Evolutionary conservation across 768 basidiomycete genomes (phyloP).

Genomic region (Cubamyces sp.): DNA sequence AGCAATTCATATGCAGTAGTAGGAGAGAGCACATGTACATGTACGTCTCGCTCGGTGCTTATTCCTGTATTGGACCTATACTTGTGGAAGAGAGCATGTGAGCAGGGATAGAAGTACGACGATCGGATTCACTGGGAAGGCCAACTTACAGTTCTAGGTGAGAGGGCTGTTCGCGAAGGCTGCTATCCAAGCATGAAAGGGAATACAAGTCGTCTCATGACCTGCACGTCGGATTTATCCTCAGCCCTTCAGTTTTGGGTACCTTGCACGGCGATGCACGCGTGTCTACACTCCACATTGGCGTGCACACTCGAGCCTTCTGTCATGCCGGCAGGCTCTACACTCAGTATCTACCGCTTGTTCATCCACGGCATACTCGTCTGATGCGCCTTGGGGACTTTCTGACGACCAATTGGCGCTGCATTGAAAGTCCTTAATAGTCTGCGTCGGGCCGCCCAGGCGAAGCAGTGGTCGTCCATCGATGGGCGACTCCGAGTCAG

Average conservation of each 20-base stretch:
- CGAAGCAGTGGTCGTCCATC: neutral
- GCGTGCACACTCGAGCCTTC: too few species aligned
- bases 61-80: neutral
- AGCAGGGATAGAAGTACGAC: slow-evolving; percentile 4
- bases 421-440: neutral
- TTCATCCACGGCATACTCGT: neutral
- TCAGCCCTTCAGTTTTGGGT: neutral
- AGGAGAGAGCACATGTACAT: slow-evolving; percentile 4
- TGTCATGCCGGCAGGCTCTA: neutral
- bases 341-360: neutral
- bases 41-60: neutral
- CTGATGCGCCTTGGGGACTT: neutral
- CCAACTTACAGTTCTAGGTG: neutral
- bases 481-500: slow-evolving; percentile 10
- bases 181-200: neutral
- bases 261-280: too few species aligned
- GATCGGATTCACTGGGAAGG: slow-evolving; percentile 1
- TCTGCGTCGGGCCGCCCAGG: slow-evolving; percentile 11
- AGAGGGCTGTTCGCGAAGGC: neutral
- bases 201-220: slow-evolving; percentile 4
- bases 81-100: slow-evolving; percentile 7
- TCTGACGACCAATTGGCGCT: neutral
- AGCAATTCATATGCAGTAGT: too few species aligned
- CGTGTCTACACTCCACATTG: too few species aligned
- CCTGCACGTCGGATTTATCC: neutral